Percentiles rank a stretch among this genome's conserved stretches.
These are phyloP conservation scores for Tremella yokohamensis DNA, from an alignment of 768 basidiomycete species.

Conservation along the genomic window DNA sequence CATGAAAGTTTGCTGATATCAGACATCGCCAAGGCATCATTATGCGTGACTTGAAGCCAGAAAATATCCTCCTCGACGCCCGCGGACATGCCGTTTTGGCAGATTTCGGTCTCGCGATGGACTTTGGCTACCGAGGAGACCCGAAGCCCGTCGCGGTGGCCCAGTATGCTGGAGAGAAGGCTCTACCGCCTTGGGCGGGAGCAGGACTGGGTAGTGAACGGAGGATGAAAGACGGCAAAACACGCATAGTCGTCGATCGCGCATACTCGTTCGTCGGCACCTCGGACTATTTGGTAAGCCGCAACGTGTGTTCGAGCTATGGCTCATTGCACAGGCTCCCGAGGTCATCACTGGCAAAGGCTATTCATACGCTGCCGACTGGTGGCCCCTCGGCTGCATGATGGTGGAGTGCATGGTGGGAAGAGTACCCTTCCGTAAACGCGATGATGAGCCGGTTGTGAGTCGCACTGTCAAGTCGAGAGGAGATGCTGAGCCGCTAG, in stretches of 20 bases:
- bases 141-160: constrained; percentile 29
- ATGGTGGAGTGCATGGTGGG: constrained; percentile 95
- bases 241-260: constrained; percentile 26
- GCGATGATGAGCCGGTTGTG: constrained; percentile 30
- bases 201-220: constrained; percentile 27
- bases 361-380: constrained; percentile 88
- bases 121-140: constrained; percentile 36
- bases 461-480: constrained; percentile 3
- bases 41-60: constrained; percentile 94
- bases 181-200: constrained; percentile 36
- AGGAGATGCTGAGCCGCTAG: constrained; percentile 11
- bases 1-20: not conserved
- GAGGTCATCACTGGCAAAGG: constrained; percentile 80
- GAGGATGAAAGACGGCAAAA: constrained; percentile 10
- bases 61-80: constrained; percentile 81
- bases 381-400: constrained; percentile 99
- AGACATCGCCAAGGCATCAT: constrained; percentile 86
- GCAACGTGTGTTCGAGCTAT: too few relatives aligned
- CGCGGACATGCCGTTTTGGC: constrained; percentile 96
- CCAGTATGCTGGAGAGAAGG: constrained; percentile 25
- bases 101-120: constrained; percentile 68
- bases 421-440: constrained; percentile 59
- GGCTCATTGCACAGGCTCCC: constrained; percentile 58
- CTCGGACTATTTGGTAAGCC: constrained; percentile 43
- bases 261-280: constrained; percentile 41